Evolutionary conservation across 2,329 filamentous ascomycete species (phyloP).

Genomic region (Penicillium sp.): DNA sequence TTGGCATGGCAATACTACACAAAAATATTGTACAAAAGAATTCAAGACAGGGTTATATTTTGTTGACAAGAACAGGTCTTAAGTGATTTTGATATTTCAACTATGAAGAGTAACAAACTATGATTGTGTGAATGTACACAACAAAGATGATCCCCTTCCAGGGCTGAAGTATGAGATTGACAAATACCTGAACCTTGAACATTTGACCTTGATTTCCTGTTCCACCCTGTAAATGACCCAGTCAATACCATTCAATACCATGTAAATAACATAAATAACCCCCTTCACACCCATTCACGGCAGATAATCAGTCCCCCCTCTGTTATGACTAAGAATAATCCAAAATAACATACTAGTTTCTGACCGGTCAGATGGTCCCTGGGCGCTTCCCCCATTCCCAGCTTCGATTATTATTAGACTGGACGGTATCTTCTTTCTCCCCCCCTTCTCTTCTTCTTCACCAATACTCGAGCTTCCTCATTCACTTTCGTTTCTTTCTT

Average conservation of each 20-base stretch:
- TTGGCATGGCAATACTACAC: not conserved
- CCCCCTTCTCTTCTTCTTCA: conserved; percentile 14
- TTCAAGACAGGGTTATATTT: not conserved
- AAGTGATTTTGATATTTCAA: not conserved
- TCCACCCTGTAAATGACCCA: not conserved
- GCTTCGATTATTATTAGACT: conserved; percentile 19
- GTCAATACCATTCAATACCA: not conserved
- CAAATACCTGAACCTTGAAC: not conserved
- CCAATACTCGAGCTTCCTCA: conserved; percentile 18
- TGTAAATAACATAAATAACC: not conserved
- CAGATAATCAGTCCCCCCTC: not conserved
- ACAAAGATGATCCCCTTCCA: not conserved
- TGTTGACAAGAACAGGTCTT: not conserved
- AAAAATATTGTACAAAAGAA: not conserved
- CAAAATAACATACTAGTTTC: conserved; percentile 11
- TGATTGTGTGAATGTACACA: not conserved
- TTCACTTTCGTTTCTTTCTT: conserved; percentile 31
- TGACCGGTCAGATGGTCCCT: conserved; percentile 9
- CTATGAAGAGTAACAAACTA: not conserved
- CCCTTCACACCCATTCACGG: not conserved
- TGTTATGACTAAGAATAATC: conserved; percentile 3
- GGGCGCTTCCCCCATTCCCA: conserved; percentile 7
- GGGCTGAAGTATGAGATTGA: not conserved
- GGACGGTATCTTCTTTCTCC: conserved; percentile 11
- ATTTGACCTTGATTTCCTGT: not conserved